Base-by-base conservation (phyloP, 768 basidiomycete species). In the Thelephora ganbajun region DNA sequence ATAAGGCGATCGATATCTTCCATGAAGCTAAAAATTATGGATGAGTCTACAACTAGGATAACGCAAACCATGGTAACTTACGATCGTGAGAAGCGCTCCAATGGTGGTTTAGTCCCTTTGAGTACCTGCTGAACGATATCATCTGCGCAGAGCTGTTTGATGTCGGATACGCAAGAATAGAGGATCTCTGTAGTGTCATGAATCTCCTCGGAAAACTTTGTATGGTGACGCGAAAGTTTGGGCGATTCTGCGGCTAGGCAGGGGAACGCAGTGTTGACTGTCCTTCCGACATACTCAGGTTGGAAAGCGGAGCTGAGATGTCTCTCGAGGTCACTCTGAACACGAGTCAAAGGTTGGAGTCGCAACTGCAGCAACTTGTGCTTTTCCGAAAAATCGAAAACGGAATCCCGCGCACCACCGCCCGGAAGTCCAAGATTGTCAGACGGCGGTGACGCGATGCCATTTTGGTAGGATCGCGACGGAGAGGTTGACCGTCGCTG, bases 61-160 rank as follows among this genome's bases (percentile, higher is more conserved):
- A 26, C 34, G 2, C 20, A 36, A 51, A 43, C 39, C 33, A n/a
- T 20, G 20, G n/a, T 6, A 9, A 71, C 80, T 64, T 60, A 84
- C 83, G 86, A 88, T 46, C 86, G 79, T 34, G 86, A 74, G 14
- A 72, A 66, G 50, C 83, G 76, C 59, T 89, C 83, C 52, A 88
- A 60, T 54, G 73, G 66, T 5, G 69, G 57, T 56, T 74, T 79
- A 37, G 59, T 51, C 2, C 49, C 49, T 23, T 72, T 67, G 49
- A 87, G 60, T 63, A 80, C 72, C 57, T 83, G 76, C 52, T 71
- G 73, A 6, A 86, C 72, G 5, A 71, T 64, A 16, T 71, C 53
- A 56, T 89, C 83, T 46, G 74, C 71, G 83, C 83, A 85, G 6
- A 87, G 63, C n/a, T 64, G 65, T 51, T 74, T 75, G 57, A 87